Base-by-base conservation (phyloP, 2,329 filamentous ascomycete species). In the Balansia obtecta region DNA sequence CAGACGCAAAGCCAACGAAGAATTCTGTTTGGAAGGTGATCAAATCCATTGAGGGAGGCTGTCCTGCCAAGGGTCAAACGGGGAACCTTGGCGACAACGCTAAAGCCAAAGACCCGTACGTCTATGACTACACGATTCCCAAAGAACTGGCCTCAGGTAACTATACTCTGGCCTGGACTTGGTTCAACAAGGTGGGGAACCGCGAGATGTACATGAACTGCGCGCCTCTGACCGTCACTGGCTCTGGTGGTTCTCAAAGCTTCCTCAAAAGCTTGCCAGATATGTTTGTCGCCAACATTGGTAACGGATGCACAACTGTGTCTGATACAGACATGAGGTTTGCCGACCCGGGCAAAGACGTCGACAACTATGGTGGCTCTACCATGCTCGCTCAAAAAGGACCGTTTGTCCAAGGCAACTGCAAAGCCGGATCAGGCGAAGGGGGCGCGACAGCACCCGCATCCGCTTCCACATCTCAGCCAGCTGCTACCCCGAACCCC, bases 181-280 rank as follows among this genome's bases (percentile, higher is more conserved):
- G 93, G 93, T 81, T 95, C 68, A 97, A 97, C 73, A 85, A 85
- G 53, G 62, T 95, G 10, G 93, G 93, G 2, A 95, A 95, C 71
- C 83, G 90, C 1, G 93, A 97, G 64, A 88, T 95, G 76, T 96
- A 97, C 75, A 95, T 95, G 89, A 94, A 95, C 76, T 98, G 91
- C 59, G 88, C 85, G 0, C 80, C 87, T 0, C 66, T 95, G 45
- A 76, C 73, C 0, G 74, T 97, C 22, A 79, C 78, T 0, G 78
- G 78, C 9, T 56, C 54, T 0, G 68, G 67, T 0, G 77, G 77
- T 48, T 65, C 67, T 42, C 59, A 79, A 50, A 65, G 71, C 1
- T 77, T 77, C 56, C 77, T 83, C 54, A 63, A 78, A 39, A 64
- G 68, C 0, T 82, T 94, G 80, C 86, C 86, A 0, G 68, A 78